phyloP scores from a whole-genome alignment of 768 basidiomycete genomes.

The Paxillus rubicundulus region DNA sequence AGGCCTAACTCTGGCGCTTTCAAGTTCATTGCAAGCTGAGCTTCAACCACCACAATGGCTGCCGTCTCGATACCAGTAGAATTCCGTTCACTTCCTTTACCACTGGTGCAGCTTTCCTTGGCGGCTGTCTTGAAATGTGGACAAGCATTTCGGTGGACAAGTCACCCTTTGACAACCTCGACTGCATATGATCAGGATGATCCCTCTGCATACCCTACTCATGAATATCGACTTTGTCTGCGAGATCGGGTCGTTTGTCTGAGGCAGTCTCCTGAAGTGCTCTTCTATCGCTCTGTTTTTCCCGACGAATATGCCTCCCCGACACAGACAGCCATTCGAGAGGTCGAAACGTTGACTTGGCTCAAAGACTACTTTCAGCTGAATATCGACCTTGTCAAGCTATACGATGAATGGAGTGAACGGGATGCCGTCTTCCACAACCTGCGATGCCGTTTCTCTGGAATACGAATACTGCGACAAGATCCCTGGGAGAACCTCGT shows the following conservation, averaged over 20 bases:
- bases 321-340: slow-evolving; percentile 34
- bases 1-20: too few species aligned
- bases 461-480: slow-evolving; percentile 85
- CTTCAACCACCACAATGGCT: slow-evolving; percentile 4
- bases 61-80: slow-evolving; percentile 26
- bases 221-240: slow-evolving; percentile 79
- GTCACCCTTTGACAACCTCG: slow-evolving; percentile 38
- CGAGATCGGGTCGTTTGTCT: slow-evolving; percentile 83
- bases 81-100: slow-evolving; percentile 60
- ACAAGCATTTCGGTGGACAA: slow-evolving; percentile 83
- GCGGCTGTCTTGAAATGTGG: slow-evolving; percentile 77
- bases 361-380: slow-evolving; percentile 89
- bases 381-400: slow-evolving; percentile 59
- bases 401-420: slow-evolving; percentile 76
- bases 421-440: slow-evolving; percentile 74
- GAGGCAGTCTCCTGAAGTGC: slow-evolving; percentile 59
- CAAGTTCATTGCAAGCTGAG: too few species aligned
- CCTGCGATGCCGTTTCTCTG: slow-evolving; percentile 62
- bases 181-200: slow-evolving; percentile 6
- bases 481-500: slow-evolving; percentile 96
- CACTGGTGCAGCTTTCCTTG: slow-evolving; percentile 71
- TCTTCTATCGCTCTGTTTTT: slow-evolving; percentile 72
- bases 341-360: slow-evolving; percentile 71
- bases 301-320: slow-evolving; percentile 41
- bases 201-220: slow-evolving; percentile 23